Evolutionary conservation across 495 filamentous ascomycete genomes (phyloP).

Genomic region (Penicillium steckii): DNA sequence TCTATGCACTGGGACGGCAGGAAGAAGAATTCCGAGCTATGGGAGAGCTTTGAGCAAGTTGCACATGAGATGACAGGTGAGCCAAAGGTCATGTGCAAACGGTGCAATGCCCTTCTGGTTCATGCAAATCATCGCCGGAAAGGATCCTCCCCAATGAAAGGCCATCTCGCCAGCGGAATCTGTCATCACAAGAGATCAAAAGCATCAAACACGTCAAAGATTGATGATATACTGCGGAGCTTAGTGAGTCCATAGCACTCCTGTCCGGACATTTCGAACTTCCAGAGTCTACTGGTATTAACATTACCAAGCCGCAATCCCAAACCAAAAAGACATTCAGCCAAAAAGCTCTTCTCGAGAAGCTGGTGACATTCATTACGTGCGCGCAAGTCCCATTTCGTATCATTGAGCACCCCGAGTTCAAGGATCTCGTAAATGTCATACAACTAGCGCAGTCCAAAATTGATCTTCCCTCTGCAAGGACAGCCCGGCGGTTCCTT

Average conservation of each 20-base stretch:
- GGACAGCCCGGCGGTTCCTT: background rate
- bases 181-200: background rate
- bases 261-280: background rate
- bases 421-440: background rate
- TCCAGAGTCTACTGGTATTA: background rate
- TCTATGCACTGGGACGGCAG: background rate
- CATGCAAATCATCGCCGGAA: background rate
- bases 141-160: background rate
- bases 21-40: background rate
- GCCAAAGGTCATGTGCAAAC: constrained; percentile 12
- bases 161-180: background rate
- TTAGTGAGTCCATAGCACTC: no score
- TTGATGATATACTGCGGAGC: background rate
- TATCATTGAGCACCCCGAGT: background rate
- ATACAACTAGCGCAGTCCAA: background rate
- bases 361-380: background rate
- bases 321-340: background rate
- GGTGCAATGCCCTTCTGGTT: background rate
- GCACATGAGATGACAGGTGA: constrained; percentile 7
- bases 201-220: no score
- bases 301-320: background rate
- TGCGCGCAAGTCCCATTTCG: background rate
- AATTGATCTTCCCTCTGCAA: background rate
- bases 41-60: constrained; percentile 8
- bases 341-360: background rate